A percentile compares a stretch with the other conserved stretches of the same genome.
These are phyloP conservation scores for Globisporangium nodosum DNA, from an alignment of 352 stramenopile genomes.

Conservation along the genomic window DNA sequence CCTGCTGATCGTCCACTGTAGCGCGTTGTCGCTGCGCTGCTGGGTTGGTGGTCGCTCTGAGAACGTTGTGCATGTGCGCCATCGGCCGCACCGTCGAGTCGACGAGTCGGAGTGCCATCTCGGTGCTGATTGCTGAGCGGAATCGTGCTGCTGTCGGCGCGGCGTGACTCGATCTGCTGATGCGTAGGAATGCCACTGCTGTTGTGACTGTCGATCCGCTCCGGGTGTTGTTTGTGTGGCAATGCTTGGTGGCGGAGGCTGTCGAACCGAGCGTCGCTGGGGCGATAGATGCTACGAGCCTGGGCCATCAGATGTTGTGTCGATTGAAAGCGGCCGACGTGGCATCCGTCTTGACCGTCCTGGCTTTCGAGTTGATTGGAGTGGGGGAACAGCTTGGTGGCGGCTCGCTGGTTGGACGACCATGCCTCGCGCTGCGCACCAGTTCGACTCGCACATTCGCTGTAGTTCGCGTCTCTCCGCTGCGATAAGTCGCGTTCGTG, in stretches of 20 bases:
- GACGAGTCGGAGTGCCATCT: neutral
- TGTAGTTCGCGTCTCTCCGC: slow-evolving; percentile 10
- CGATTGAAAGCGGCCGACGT: neutral
- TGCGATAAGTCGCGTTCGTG: slow-evolving; percentile 36
- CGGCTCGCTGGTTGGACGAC: neutral
- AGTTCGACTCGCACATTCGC: neutral
- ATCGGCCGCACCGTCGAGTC: too few species aligned
- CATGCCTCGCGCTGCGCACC: neutral
- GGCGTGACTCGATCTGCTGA: neutral
- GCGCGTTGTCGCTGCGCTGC: too few species aligned
- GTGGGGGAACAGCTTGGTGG: neutral
- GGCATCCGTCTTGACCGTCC: neutral
- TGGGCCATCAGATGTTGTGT: neutral
- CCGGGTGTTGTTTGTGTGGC: neutral
- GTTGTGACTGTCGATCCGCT: neutral
- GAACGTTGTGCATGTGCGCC: too few species aligned
- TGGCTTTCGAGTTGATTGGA: neutral
- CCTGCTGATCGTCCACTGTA: too few species aligned
- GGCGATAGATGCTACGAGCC: neutral
- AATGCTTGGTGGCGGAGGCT: neutral
- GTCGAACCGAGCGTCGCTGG: slow-evolving; percentile 8
- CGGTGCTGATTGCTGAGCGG: neutral
- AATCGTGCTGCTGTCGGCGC: neutral
- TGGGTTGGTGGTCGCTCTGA: too few species aligned
- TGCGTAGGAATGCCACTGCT: neutral